Evolutionary conservation across 148 eudicot genomes (phyloP).

Genomic region (Bassia scoparia): DNA sequence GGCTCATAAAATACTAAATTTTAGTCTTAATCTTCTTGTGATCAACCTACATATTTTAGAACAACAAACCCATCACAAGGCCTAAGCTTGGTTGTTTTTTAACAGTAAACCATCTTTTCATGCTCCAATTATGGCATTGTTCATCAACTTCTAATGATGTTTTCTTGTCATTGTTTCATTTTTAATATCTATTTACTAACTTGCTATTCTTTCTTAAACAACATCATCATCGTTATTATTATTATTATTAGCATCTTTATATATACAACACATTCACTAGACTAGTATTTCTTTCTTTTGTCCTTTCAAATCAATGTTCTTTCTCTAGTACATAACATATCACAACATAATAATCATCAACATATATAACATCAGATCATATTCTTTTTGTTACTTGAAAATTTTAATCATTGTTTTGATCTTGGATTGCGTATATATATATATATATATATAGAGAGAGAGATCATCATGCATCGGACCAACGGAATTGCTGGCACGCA

Average conservation of each 20-base stretch:
- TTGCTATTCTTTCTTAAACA: constrained; percentile 22
- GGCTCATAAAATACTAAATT: constrained; percentile 13
- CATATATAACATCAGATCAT: constrained; percentile 6
- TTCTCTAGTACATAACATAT: background rate
- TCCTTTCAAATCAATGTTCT: constrained; percentile 3
- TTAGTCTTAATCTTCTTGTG: constrained; percentile 38
- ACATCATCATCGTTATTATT: background rate
- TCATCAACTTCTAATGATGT: constrained; percentile 46
- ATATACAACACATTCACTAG: constrained; percentile 23
- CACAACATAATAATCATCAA: constrained; percentile 4
- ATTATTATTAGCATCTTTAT: constrained; percentile 22
- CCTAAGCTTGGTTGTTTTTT: constrained; percentile 18
- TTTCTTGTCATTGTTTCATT: constrained; percentile 23
- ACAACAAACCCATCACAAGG: constrained; percentile 24
- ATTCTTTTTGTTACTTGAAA: constrained; percentile 3
- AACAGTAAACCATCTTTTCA: constrained; percentile 45
- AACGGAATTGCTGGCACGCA: constrained; percentile 34
- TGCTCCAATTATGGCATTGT: constrained; percentile 32
- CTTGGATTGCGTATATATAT: background rate
- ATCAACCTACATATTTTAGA: constrained; percentile 36
- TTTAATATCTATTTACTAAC: constrained; percentile 11
- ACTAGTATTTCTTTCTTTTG: constrained; percentile 31
- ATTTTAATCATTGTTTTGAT: background rate
- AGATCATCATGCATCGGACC: constrained; percentile 46
- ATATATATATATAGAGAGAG: constrained; percentile 4